Evolutionary conservation across 169 alveolate genomes (phyloP).

Genomic region (Cryptosporidium felis): DNA sequence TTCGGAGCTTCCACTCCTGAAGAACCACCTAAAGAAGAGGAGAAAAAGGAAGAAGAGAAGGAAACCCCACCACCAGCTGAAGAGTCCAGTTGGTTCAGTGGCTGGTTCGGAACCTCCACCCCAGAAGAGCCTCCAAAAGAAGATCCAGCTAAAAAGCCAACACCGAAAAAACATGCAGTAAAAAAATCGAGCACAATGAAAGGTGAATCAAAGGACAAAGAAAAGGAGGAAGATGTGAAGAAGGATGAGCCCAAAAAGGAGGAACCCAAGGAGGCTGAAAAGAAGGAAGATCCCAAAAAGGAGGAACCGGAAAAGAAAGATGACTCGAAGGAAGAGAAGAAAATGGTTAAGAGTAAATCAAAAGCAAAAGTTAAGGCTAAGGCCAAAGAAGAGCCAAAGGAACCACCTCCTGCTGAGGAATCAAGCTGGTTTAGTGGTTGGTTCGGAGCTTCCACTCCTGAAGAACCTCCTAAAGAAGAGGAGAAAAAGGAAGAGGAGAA

Average conservation of each 20-base stretch:
- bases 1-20: too few species aligned
- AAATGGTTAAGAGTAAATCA: background rate
- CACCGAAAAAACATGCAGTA: background rate
- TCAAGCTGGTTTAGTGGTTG: conserved; percentile 47
- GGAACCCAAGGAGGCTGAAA: background rate
- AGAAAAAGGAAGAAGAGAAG: too few species aligned
- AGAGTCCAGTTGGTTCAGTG: too few species aligned
- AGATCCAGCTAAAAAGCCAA: conserved; percentile 54
- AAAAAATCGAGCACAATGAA: background rate
- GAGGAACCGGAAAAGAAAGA: background rate
- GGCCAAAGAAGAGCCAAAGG: background rate
- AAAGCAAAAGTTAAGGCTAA: background rate
- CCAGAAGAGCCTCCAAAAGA: conserved; percentile 28
- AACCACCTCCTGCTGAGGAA: background rate
- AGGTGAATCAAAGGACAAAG: background rate
- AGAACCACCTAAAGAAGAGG: conserved; percentile 34
- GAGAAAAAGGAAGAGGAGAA: background rate
- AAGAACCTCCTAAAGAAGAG: background rate
- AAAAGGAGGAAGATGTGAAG: background rate
- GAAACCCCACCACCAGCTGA: too few species aligned
- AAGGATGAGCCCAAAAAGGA: background rate
- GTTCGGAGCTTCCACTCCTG: conserved; percentile 19
- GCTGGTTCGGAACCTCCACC: conserved; percentile 4
- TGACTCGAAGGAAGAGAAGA: background rate
- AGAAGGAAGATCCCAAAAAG: background rate